Evolutionary conservation across 352 stramenopile species (phyloP).

Genomic region (Phytophthora aleatoria): DNA sequence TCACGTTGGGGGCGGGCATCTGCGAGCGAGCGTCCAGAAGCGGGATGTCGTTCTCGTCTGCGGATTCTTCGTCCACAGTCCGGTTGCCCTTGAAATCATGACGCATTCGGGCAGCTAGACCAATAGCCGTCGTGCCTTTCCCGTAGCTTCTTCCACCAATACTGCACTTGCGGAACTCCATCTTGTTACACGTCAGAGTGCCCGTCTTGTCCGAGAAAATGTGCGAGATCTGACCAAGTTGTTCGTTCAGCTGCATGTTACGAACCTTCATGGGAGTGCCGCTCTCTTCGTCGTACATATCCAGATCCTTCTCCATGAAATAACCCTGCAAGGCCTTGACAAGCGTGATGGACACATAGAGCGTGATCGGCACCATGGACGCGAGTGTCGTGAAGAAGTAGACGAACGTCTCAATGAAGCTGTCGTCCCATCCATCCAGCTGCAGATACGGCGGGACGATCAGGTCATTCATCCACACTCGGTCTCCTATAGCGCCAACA

Average conservation of each 20-base stretch:
- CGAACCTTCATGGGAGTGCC: conserved; percentile 76
- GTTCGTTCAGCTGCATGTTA: conserved; percentile 89
- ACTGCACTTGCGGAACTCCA: conserved; percentile 91
- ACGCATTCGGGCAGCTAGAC: conserved; percentile 66
- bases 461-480: conserved; percentile 52
- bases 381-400: conserved; percentile 88
- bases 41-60: conserved; percentile 40
- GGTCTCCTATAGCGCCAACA: conserved; percentile 63
- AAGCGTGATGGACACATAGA: conserved; percentile 90
- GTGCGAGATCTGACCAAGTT: conserved; percentile 94
- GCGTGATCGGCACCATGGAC: conserved; percentile 88
- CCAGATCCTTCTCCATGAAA: conserved; percentile 85
- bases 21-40: conserved; percentile 38
- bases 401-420: conserved; percentile 69
- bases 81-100: conserved; percentile 61
- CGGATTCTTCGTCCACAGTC: conserved; percentile 44
- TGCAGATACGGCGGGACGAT: conserved; percentile 46
- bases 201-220: conserved; percentile 96
- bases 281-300: conserved; percentile 86
- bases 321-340: conserved; percentile 89
- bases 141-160: conserved; percentile 83
- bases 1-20: conserved; percentile 61
- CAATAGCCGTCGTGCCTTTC: conserved; percentile 85
- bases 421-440: conserved; percentile 39
- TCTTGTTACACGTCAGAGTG: conserved; percentile 89